These are phyloP conservation scores for Tulasnella sp. DNA, from an alignment of 768 basidiomycete species.

Conservation along the genomic window DNA sequence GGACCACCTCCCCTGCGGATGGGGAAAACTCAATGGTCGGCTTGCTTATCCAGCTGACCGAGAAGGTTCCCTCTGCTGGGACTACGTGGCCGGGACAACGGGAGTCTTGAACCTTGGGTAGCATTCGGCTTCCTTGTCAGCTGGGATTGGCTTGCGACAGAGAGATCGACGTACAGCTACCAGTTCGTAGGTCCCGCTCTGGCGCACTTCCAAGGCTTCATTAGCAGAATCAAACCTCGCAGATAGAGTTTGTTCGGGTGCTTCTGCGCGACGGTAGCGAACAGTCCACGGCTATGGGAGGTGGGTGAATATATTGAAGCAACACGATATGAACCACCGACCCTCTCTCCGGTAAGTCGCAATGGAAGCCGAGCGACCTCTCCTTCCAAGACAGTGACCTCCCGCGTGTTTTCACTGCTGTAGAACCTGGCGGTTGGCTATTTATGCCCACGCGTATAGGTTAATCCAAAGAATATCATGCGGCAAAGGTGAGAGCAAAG, in stretches of 20 bases:
- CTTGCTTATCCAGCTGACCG: constrained; percentile 66
- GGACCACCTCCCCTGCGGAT: constrained; percentile 32
- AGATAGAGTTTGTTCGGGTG: constrained; percentile 31
- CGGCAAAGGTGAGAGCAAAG: not conserved
- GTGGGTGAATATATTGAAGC: not conserved
- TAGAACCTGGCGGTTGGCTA: constrained; percentile 86
- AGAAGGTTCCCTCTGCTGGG: constrained; percentile 46
- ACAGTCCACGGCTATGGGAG: constrained; percentile 70
- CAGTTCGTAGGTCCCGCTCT: constrained; percentile 66
- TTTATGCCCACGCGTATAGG: not conserved
- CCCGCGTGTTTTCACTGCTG: constrained; percentile 44
- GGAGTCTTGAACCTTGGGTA: constrained; percentile 55
- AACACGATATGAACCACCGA: constrained; percentile 30
- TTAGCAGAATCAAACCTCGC: constrained; percentile 48
- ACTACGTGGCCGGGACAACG: constrained; percentile 72
- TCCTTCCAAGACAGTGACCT: constrained; percentile 57
- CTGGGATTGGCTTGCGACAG: not conserved
- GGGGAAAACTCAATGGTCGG: constrained; percentile 58
- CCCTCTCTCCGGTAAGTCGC: constrained; percentile 81
- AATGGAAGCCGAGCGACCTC: constrained; percentile 63
- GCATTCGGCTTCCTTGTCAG: not conserved
- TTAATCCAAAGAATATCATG: not conserved
- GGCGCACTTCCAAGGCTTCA: constrained; percentile 55
- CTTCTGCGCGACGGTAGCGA: constrained; percentile 48
- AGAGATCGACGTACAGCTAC: constrained; percentile 37